phyloP scores from a whole-genome alignment of 306 rosid species.

The Vigna angularis region DNA sequence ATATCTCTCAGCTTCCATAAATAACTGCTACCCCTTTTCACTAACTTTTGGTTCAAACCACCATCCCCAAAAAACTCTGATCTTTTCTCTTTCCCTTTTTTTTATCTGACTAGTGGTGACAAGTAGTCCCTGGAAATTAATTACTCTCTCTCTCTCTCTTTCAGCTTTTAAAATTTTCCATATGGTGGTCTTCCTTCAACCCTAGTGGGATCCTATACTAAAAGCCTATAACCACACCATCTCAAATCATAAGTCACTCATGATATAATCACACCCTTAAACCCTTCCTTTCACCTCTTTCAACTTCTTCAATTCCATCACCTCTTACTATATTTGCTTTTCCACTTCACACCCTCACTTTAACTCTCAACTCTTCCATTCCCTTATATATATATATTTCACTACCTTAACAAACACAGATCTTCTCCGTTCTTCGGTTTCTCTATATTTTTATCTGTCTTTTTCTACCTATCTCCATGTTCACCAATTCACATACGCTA shows the following conservation, averaged over 20 bases:
- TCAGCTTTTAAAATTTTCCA: slow-evolving; percentile 35
- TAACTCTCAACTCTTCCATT: neutral
- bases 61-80: slow-evolving; percentile 58
- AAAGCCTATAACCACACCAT: slow-evolving; percentile 56
- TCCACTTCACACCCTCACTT: neutral
- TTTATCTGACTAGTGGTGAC: slow-evolving; percentile 46
- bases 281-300: slow-evolving; percentile 31
- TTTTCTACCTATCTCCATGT: slow-evolving; percentile 37
- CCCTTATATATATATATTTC: neutral
- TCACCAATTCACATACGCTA: slow-evolving; percentile 43
- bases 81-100: slow-evolving; percentile 46
- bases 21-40: slow-evolving; percentile 68
- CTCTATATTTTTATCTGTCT: no score
- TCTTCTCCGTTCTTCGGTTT: slow-evolving; percentile 27
- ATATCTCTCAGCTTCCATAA: slow-evolving; percentile 57
- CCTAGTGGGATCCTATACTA: slow-evolving; percentile 57
- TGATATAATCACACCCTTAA: slow-evolving; percentile 61
- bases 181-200: slow-evolving; percentile 41
- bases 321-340: slow-evolving; percentile 34
- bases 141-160: slow-evolving; percentile 7
- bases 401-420: slow-evolving; percentile 5
- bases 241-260: slow-evolving; percentile 88
- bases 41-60: slow-evolving; percentile 62
- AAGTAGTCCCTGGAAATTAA: slow-evolving; percentile 41
- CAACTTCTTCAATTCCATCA: neutral